phyloP scores from a whole-genome alignment of 257 asterid species.

The Mentha longifolia region DNA sequence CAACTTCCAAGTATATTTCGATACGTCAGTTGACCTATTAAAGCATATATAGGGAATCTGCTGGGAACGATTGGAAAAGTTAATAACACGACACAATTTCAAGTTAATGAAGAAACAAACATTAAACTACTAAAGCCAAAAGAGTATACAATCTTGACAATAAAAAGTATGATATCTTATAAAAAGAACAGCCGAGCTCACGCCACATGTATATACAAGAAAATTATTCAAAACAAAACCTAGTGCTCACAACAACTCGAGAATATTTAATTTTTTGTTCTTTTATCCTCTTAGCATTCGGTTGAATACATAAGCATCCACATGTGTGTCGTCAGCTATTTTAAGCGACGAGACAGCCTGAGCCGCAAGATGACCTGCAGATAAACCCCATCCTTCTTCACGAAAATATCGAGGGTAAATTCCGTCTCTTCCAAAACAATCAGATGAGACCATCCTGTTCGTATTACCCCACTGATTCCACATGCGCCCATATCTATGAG shows the following conservation, averaged over 20 bases:
- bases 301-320: conserved; percentile 61
- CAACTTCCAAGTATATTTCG: too few species aligned
- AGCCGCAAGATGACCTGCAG: conserved; percentile 81
- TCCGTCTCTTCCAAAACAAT: conserved; percentile 43
- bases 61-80: not conserved
- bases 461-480: conserved; percentile 49
- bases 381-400: conserved; percentile 54
- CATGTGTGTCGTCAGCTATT: conserved; percentile 73
- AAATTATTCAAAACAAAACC: conserved; percentile 53
- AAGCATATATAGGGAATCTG: not conserved
- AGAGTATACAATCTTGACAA: conserved; percentile 27
- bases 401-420: conserved; percentile 48
- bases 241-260: conserved; percentile 32
- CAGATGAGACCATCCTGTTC: conserved; percentile 50
- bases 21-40: too few species aligned
- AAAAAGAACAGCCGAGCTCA: conserved; percentile 37
- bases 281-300: conserved; percentile 65
- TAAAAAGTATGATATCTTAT: conserved; percentile 35
- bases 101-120: conserved; percentile 24
- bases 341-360: conserved; percentile 84
- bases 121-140: conserved; percentile 5
- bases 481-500: conserved; percentile 42
- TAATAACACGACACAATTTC: conserved; percentile 1
- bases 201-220: conserved; percentile 49
- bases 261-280: not conserved